Evolutionary conservation across 148 eudicot species (phyloP).

Genomic region (Silene uniflora): DNA sequence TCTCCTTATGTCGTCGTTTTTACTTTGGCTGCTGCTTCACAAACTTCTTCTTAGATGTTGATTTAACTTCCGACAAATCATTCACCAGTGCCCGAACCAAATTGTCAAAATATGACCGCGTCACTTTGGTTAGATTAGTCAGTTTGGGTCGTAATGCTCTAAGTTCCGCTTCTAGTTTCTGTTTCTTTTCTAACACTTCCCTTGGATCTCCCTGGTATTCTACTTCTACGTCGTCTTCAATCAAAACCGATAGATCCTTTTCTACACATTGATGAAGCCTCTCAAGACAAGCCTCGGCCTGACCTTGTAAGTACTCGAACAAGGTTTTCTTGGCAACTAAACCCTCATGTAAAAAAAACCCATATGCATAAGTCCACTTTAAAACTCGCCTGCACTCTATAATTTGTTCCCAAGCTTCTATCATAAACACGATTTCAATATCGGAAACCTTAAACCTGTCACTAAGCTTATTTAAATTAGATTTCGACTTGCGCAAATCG

Average conservation of each 20-base stretch:
- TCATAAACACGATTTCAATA: constrained; percentile 54
- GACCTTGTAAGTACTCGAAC: constrained; percentile 60
- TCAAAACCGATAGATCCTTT: constrained; percentile 42
- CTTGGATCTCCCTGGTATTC: neutral
- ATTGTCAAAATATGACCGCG: constrained; percentile 56
- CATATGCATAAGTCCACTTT: constrained; percentile 76
- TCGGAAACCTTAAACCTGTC: constrained; percentile 47
- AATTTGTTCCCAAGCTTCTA: constrained; percentile 73
- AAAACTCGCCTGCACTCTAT: constrained; percentile 67
- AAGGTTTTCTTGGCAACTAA: constrained; percentile 42
- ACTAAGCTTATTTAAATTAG: constrained; percentile 49
- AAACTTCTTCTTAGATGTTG: too few relatives aligned
- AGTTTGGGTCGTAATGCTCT: constrained; percentile 37
- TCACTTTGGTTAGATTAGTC: constrained; percentile 46
- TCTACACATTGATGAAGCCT: constrained; percentile 71
- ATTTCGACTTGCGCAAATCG: constrained; percentile 48
- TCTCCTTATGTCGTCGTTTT: too few relatives aligned
- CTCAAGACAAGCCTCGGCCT: constrained; percentile 63
- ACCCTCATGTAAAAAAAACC: constrained; percentile 45
- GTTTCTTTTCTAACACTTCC: neutral
- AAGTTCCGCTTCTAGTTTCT: constrained; percentile 28
- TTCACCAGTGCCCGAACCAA: constrained; percentile 61
- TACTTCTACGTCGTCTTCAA: constrained; percentile 17
- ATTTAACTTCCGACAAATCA: constrained; percentile 45
- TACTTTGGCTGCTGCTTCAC: too few relatives aligned